Percentiles rank a stretch among this genome's conserved stretches.
Conservation (phyloP, 257 asterid species). For the Nicotiana noctiflora region DNA sequence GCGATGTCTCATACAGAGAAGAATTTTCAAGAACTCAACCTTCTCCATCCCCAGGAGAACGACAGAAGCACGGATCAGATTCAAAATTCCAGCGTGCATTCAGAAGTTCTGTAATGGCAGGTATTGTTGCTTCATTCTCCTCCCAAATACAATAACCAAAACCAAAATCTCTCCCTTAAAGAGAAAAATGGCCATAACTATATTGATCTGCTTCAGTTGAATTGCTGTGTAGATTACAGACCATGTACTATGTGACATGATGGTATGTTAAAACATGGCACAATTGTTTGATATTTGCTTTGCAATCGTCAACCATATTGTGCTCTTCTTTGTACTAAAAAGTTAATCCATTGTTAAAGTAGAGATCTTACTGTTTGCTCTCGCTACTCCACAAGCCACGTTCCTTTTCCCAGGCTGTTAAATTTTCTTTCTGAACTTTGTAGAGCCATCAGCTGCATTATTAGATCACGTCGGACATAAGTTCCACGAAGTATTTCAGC, state of each 20-base stretch:
- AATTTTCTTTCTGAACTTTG: not conserved
- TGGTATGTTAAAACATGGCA: not conserved
- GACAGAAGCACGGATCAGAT: constrained; percentile 26
- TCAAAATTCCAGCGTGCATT: constrained; percentile 34
- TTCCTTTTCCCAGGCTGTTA: not conserved
- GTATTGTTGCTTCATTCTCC: constrained; percentile 17
- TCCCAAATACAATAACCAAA: not conserved
- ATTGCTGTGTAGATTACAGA: not conserved
- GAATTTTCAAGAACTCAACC: constrained; percentile 31
- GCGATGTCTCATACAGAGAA: constrained; percentile 27
- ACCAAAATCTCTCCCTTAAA: not conserved
- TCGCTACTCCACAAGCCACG: not conserved
- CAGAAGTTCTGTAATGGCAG: constrained; percentile 44
- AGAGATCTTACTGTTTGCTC: not conserved
- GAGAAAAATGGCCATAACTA: not conserved
- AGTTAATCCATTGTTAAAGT: not conserved
- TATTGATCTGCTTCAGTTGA: not conserved
- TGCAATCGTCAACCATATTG: not conserved
- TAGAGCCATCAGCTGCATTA: constrained; percentile 42
- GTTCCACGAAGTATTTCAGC: constrained; percentile 77
- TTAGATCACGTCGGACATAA: constrained; percentile 48
- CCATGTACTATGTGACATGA: not conserved
- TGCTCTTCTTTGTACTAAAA: not conserved
- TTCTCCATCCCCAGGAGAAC: constrained; percentile 23
- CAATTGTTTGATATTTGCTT: not conserved